Evolutionary conservation across 23 red algal genomes (phyloP).

Genomic region (Gracilaria gracilis): DNA sequence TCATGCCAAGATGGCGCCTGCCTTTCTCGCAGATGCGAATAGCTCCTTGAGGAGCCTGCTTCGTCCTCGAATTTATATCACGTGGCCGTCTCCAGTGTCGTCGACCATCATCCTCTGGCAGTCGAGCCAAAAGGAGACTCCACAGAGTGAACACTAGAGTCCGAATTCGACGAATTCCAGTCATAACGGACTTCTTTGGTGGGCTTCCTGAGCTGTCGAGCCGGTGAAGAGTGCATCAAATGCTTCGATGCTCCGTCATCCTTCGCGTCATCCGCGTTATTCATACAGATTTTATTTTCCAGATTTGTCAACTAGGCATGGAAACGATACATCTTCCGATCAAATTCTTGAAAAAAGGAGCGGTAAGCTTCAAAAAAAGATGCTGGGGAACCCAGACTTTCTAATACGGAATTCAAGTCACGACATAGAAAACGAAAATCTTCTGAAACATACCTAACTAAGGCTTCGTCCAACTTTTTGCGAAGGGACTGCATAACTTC

Average conservation of each 20-base stretch:
- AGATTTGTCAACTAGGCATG: background rate
- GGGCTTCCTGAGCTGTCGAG: background rate
- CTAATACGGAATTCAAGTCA: background rate
- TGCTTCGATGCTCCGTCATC: background rate
- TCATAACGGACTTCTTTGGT: background rate
- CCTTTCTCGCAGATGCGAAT: background rate
- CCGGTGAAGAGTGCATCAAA: background rate
- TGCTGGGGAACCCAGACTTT: background rate
- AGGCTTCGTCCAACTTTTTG: background rate
- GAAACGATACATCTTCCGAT: background rate
- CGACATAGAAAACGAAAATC: background rate
- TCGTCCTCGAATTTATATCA: background rate
- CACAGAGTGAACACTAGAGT: background rate
- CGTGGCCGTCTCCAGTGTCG: background rate
- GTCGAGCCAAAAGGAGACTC: background rate
- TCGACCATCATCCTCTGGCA: background rate
- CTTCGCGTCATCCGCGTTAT: background rate
- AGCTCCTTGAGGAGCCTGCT: background rate
- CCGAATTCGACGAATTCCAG: background rate
- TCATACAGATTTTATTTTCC: background rate
- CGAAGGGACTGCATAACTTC: background rate
- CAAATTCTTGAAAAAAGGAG: background rate
- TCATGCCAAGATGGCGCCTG: background rate
- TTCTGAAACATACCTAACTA: background rate
- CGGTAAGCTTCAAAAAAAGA: background rate